These are phyloP conservation scores for Daldinia grandis DNA, from an alignment of 495 filamentous ascomycete genomes.

Conservation along the genomic window DNA sequence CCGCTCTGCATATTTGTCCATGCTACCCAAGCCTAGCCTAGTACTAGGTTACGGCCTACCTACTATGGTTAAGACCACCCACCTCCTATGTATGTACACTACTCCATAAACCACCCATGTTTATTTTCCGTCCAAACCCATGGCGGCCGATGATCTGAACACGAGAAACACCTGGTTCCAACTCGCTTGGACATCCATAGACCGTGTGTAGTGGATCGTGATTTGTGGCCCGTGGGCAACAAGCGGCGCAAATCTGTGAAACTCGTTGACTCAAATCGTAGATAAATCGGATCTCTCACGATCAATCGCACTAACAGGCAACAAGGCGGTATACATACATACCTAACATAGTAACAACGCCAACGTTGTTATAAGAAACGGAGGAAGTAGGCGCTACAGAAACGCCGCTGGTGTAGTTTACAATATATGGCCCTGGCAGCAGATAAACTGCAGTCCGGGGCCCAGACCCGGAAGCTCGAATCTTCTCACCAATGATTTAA, in stretches of 20 bases:
- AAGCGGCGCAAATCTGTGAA: slow-evolving; percentile 28
- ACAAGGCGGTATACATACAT: not conserved
- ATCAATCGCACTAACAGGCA: not conserved
- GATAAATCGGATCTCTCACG: slow-evolving; percentile 26
- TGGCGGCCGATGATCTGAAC: slow-evolving; percentile 17
- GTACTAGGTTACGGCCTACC: slow-evolving; percentile 2
- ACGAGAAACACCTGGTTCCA: slow-evolving; percentile 34
- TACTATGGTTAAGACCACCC: not conserved
- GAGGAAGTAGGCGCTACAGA: not conserved
- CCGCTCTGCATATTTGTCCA: slow-evolving; percentile 1
- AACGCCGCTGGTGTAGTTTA: not conserved
- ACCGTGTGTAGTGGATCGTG: slow-evolving; percentile 20
- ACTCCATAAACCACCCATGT: slow-evolving; percentile 10
- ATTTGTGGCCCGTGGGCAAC: slow-evolving; percentile 5
- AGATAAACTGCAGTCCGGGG: slow-evolving; percentile 13
- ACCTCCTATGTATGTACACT: not conserved
- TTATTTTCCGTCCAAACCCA: slow-evolving; percentile 19
- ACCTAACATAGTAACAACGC: not conserved
- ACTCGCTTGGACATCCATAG: slow-evolving; percentile 24
- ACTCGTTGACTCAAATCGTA: slow-evolving; percentile 9
- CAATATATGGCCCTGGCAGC: not conserved
- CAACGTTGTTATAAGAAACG: not conserved
- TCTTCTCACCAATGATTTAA: slow-evolving; percentile 17
- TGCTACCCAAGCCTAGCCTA: slow-evolving; percentile 5
- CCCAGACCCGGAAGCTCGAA: slow-evolving; percentile 30